Percentiles rank a stretch among this genome's conserved stretches.
Conservation (phyloP, 805 yeast species). For the Yamadazyma laniorum region DNA sequence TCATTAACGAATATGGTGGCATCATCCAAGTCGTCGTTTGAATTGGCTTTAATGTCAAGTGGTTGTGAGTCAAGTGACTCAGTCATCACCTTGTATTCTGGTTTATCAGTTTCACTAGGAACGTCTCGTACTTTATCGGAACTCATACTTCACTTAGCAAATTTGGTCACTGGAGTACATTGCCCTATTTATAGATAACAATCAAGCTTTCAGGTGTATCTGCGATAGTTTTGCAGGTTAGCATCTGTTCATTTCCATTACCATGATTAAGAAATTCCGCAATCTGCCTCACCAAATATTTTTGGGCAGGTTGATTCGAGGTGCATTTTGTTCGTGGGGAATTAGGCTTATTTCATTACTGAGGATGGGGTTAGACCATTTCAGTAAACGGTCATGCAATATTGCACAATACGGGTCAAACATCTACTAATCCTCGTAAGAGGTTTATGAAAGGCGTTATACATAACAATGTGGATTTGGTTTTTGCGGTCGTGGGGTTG, state of each 20-base stretch:
- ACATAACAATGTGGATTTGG: too few relatives aligned
- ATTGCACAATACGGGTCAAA: too few relatives aligned
- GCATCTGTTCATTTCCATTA: conserved; percentile 2
- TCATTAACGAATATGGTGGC: conserved; percentile 16
- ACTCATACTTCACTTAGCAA: background rate
- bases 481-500: too few relatives aligned
- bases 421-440: too few relatives aligned
- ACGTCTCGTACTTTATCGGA: background rate
- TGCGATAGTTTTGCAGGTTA: conserved; percentile 5
- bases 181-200: background rate
- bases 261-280: conserved; percentile 1
- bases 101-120: background rate
- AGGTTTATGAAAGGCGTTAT: too few relatives aligned
- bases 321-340: too few relatives aligned
- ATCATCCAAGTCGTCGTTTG: conserved; percentile 9
- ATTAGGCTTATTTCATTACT: too few relatives aligned
- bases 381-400: too few relatives aligned
- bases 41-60: background rate
- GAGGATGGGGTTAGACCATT: too few relatives aligned
- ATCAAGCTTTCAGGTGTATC: conserved; percentile 1
- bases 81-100: background rate
- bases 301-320: background rate
- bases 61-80: background rate
- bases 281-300: background rate
- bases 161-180: background rate